phyloP scores from a whole-genome alignment of 2,329 filamentous ascomycete genomes.

The Bisporella sp. region DNA sequence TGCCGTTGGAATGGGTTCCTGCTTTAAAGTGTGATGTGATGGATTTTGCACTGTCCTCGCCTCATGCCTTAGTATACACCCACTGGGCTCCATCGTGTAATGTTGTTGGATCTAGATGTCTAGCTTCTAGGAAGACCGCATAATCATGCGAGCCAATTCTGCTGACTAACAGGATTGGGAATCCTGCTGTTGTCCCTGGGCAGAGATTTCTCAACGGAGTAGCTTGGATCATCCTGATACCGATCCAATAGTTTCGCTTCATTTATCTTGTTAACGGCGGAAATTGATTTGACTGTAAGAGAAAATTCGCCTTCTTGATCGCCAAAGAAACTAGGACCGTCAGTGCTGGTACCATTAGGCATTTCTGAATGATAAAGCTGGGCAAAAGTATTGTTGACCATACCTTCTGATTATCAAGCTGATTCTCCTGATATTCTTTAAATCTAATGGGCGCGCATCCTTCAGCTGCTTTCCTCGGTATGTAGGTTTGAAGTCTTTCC shows the following conservation, averaged over 20 bases:
- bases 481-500: conserved; percentile 60
- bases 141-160: too few relatives aligned
- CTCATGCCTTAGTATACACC: too few relatives aligned
- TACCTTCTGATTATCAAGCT: conserved; percentile 80
- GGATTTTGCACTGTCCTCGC: too few relatives aligned
- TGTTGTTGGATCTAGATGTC: too few relatives aligned
- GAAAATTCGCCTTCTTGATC: conserved; percentile 63
- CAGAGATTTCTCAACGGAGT: neutral
- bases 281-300: conserved; percentile 47
- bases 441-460: conserved; percentile 53
- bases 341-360: conserved; percentile 15
- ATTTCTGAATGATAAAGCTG: neutral
- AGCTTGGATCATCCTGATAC: conserved; percentile 15
- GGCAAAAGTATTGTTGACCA: conserved; percentile 13
- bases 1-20: too few relatives aligned
- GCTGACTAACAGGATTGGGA: too few relatives aligned
- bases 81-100: too few relatives aligned
- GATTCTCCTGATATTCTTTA: conserved; percentile 55
- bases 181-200: neutral
- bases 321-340: conserved; percentile 60
- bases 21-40: too few relatives aligned
- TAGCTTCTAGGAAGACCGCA: too few relatives aligned
- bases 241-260: neutral
- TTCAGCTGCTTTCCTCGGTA: conserved; percentile 62
- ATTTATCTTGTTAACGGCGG: conserved; percentile 30